Conservation (phyloP, 75 land plant genomes). For the Picea glauca region DNA sequence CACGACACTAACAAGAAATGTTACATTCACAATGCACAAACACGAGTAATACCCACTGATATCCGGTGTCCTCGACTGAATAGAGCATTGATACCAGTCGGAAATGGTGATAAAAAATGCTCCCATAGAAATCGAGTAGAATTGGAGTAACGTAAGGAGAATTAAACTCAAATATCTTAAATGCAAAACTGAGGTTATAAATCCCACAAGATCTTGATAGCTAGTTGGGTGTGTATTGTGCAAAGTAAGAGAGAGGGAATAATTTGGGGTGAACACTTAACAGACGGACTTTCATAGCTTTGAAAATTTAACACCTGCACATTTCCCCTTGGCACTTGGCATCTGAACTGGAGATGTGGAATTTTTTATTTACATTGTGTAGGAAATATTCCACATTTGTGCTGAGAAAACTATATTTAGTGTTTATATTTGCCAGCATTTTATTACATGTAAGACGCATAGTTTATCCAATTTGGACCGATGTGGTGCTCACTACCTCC, state of each 20-base stretch:
- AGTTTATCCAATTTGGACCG: too few species aligned
- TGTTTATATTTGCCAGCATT: too few species aligned
- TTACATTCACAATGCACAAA: slow-evolving; percentile 88
- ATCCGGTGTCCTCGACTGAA: slow-evolving; percentile 78
- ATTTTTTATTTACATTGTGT: too few species aligned
- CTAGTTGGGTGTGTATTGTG: slow-evolving; percentile 76
- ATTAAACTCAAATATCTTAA: slow-evolving; percentile 76
- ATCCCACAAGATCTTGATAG: slow-evolving; percentile 73
- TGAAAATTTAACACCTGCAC: too few species aligned
- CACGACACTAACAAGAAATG: slow-evolving; percentile 76
- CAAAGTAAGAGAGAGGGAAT: slow-evolving; percentile 68
- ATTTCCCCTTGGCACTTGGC: too few species aligned
- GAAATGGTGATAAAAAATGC: slow-evolving; percentile 85
- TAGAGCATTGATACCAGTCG: slow-evolving; percentile 83
- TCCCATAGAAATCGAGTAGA: slow-evolving; percentile 78
- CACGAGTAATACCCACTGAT: slow-evolving; percentile 75
- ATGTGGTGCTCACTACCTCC: too few species aligned
- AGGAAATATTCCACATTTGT: too few species aligned
- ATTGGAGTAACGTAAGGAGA: slow-evolving; percentile 72
- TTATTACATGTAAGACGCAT: too few species aligned
- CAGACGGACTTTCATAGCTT: too few species aligned
- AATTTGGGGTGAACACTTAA: neutral
- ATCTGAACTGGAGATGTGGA: too few species aligned
- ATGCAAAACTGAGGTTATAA: slow-evolving; percentile 64
- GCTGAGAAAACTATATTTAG: too few species aligned